A percentile compares a stretch with the other conserved stretches of the same genome.
Conservation (phyloP, 805 yeast species). For the Monosporozyma aerobia region DNA sequence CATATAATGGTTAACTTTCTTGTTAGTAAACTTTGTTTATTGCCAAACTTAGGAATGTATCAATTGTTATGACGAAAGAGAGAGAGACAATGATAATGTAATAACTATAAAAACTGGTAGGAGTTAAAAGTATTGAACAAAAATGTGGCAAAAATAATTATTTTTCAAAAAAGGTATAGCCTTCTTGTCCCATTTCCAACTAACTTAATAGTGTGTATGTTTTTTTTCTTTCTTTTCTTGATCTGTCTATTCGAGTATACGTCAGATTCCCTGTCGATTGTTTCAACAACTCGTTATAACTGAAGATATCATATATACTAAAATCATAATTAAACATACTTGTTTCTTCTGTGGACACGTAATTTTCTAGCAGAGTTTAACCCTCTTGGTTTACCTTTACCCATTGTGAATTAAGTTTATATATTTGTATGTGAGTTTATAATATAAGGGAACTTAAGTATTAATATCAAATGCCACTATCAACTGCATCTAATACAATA, state of each 20-base stretch:
- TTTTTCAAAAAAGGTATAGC: no score
- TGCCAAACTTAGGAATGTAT: no score
- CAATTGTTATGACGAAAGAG: no score
- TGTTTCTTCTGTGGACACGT: constrained; percentile 99
- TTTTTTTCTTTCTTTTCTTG: no score
- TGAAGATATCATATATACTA: not conserved
- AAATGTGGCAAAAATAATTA: no score
- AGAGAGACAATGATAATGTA: no score
- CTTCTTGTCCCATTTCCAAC: no score
- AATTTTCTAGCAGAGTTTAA: constrained; percentile 99
- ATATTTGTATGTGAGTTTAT: not conserved
- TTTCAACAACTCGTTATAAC: not conserved
- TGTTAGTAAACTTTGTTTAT: not conserved
- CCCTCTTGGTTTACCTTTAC: constrained; percentile 99
- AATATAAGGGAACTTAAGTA: not conserved
- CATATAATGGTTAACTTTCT: not conserved
- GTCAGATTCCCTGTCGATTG: not conserved
- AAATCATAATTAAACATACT: constrained; percentile 37
- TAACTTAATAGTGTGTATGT: no score
- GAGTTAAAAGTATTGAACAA: not conserved
- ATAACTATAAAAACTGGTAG: no score
- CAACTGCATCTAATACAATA: not conserved
- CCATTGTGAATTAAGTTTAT: constrained; percentile 52
- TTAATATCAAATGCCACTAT: not conserved
- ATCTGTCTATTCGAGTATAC: no score